phyloP scores from a whole-genome alignment of 371 early-diverging fungal genomes.

The Syncephalis plumigaleata region DNA sequence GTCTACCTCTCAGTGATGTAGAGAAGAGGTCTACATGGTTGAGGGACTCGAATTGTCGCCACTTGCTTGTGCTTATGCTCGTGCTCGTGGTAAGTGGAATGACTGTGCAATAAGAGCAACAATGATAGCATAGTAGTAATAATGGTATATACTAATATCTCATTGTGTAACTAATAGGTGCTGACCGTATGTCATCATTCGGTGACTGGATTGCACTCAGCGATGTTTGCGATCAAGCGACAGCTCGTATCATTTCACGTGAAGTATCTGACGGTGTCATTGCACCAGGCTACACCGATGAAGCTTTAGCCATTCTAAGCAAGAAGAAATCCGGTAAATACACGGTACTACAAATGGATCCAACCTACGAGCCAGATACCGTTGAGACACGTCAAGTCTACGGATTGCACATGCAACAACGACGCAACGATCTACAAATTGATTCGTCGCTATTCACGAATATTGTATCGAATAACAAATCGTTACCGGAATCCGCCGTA shows the following conservation, averaged over 20 bases:
- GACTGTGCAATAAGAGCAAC: background rate
- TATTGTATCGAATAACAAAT: conserved; percentile 62
- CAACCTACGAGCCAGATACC: conserved; percentile 64
- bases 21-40: conserved; percentile 86
- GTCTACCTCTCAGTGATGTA: conserved; percentile 52
- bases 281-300: conserved; percentile 78
- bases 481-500: conserved; percentile 46
- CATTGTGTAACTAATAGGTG: conserved; percentile 19
- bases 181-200: conserved; percentile 96
- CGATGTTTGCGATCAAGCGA: conserved; percentile 72
- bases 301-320: conserved; percentile 74
- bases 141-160: background rate
- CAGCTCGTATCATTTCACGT: conserved; percentile 86
- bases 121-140: too few relatives aligned
- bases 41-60: conserved; percentile 67
- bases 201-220: conserved; percentile 95
- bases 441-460: conserved; percentile 56
- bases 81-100: conserved; percentile 45
- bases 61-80: conserved; percentile 69
- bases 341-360: conserved; percentile 80
- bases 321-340: conserved; percentile 96
- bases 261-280: conserved; percentile 96
- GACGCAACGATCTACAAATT: conserved; percentile 71
- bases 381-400: conserved; percentile 87
- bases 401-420: conserved; percentile 79